These are phyloP conservation scores for Fusarium sp. DNA, from an alignment of 2,329 filamentous ascomycete species.

Conservation along the genomic window DNA sequence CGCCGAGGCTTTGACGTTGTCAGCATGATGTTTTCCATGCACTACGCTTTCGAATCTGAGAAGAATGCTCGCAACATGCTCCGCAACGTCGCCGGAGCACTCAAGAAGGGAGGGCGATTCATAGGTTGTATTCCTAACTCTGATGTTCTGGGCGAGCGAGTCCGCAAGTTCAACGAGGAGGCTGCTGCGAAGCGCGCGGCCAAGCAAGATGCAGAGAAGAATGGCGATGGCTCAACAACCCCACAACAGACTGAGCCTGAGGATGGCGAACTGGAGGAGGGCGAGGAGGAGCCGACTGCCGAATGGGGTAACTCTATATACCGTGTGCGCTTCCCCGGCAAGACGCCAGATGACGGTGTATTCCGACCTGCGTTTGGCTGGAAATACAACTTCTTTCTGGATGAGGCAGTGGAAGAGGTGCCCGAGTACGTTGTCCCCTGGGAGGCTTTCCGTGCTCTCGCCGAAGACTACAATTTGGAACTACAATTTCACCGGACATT, in stretches of 20 bases:
- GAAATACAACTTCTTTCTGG: conserved; percentile 97
- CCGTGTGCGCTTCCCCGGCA: conserved; percentile 85
- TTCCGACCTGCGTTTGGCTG: conserved; percentile 96
- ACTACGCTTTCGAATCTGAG: conserved; percentile 97
- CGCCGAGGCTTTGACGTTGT: conserved; percentile 93
- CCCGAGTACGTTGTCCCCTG: conserved; percentile 98
- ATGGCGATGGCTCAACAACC: conserved; percentile 39
- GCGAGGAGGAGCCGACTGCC: conserved; percentile 71
- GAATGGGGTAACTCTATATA: conserved; percentile 97
- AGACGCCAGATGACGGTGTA: conserved; percentile 84
- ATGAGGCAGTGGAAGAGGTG: conserved; percentile 95
- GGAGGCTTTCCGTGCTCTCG: conserved; percentile 95
- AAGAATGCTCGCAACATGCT: conserved; percentile 92
- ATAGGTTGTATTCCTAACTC: conserved; percentile 98
- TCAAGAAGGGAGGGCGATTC: conserved; percentile 95
- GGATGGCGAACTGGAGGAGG: conserved; percentile 67
- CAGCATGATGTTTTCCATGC: conserved; percentile 99
- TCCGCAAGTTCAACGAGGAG: conserved; percentile 78
- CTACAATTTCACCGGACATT: conserved; percentile 94
- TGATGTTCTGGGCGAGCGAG: conserved; percentile 83
- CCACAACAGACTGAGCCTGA: conserved; percentile 47
- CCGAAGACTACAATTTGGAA: conserved; percentile 96
- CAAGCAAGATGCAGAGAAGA: conserved; percentile 33
- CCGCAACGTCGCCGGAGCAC: conserved; percentile 85
- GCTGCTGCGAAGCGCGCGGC: conserved; percentile 51